phyloP scores from a whole-genome alignment of 106 monocot species.

The Agapanthus africanus region DNA sequence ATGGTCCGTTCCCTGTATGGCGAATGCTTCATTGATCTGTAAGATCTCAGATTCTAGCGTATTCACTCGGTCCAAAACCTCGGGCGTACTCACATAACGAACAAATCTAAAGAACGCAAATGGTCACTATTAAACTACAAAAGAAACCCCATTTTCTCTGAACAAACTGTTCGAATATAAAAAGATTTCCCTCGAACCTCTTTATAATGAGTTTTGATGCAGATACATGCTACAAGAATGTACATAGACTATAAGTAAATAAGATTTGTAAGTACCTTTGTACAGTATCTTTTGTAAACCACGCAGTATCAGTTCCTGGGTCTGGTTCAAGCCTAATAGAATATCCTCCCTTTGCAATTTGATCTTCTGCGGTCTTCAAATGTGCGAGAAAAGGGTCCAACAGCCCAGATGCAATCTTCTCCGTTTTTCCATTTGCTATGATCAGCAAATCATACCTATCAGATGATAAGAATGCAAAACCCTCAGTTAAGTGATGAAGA shows the following conservation, averaged over 20 bases:
- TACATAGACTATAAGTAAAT: background rate
- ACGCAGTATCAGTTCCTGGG: slow-evolving; percentile 25
- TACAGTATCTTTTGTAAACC: slow-evolving; percentile 79
- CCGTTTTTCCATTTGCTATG: slow-evolving; percentile 59
- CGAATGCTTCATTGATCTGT: slow-evolving; percentile 65
- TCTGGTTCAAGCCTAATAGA: slow-evolving; percentile 67
- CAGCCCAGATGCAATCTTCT: slow-evolving; percentile 74
- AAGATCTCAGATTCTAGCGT: slow-evolving; percentile 63
- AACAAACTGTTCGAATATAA: background rate
- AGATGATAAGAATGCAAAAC: slow-evolving; percentile 2
- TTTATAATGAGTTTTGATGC: too few relatives aligned
- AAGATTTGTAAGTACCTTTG: slow-evolving; percentile 30
- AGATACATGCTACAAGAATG: too few relatives aligned
- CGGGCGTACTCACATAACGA: slow-evolving; percentile 81
- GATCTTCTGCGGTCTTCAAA: slow-evolving; percentile 65
- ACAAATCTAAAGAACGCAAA: slow-evolving; percentile 39
- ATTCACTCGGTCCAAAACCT: slow-evolving; percentile 67
- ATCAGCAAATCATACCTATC: slow-evolving; percentile 75
- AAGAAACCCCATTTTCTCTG: background rate
- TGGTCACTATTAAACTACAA: background rate
- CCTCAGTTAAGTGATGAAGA: background rate
- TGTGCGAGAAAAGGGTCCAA: slow-evolving; percentile 71
- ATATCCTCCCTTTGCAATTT: slow-evolving; percentile 74
- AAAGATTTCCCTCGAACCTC: background rate
- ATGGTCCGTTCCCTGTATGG: slow-evolving; percentile 52